Base-by-base conservation (phyloP, 2,329 filamentous ascomycete species). In the Chrysoporthe deuterocubensis region DNA sequence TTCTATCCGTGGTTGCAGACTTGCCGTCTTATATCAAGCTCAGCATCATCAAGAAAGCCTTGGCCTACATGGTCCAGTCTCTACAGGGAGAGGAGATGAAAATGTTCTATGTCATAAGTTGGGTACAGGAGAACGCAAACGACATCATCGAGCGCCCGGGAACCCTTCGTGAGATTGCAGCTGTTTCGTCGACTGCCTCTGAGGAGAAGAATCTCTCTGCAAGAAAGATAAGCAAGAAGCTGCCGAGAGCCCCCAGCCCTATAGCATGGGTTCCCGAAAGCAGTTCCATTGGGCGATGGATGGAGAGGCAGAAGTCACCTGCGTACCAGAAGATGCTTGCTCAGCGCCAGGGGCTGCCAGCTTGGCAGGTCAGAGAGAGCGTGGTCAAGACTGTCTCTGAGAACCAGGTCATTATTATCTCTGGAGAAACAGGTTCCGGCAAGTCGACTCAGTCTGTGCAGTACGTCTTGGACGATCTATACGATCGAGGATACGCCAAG, bases 361-460 rank as follows among this genome's bases (percentile, higher is more conserved):
- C 96, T 1, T 99, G 96, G 96, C 87, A 88, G 69, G 88, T 96
- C 73, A 89, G 88, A 73, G 89, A 95, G 26, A 83, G 85, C 1
- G 92, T 99, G 42, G 88, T 98, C 11, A 78, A 86, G 26, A 91
- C 92, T 0, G 92, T 99, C 61, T 85, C 85, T 54, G 82, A 85
- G 4, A 89, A 95, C 74, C 91, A 97, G 78, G 94, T 99, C 62
- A 97, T 93, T 0, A 97, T 99, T 74, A 96, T 99, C 73, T 96
- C 94, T 56, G 96, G 96, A 72, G 96, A 98, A 80, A 99, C 96
- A 4, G 96, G 96, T 64, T 97, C 93, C 21, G 96, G 96, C 75
- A 99, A 99, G 79, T 97, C 93, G 61, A 98, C 96, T 0, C 96
- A 99, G 78, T 96, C 93, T 2, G 93, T 98, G 44, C 96, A 99